Conservation (phyloP, 495 filamentous ascomycete genomes). For the Hypoxylon lienhwacheense region DNA sequence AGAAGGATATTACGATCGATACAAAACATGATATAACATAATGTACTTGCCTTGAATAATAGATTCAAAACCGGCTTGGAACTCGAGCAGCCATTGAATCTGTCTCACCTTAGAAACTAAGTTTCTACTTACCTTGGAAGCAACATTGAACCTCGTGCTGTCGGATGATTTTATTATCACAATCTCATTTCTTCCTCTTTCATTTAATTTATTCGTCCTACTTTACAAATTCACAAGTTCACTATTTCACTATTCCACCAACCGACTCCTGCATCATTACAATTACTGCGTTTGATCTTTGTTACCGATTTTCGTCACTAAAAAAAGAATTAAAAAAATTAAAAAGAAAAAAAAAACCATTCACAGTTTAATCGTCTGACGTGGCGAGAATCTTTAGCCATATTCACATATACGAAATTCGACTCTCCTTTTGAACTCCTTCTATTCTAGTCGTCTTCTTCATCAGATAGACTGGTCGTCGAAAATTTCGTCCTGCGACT, state of each 20-base stretch:
- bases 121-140: slow-evolving; percentile 18
- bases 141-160: neutral
- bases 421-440: slow-evolving; percentile 8
- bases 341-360: too few species aligned
- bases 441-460: neutral
- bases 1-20: too few species aligned
- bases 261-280: slow-evolving; percentile 17
- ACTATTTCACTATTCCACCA: neutral
- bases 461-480: slow-evolving; percentile 2
- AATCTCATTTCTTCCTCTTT: slow-evolving; percentile 15
- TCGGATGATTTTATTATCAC: slow-evolving; percentile 5
- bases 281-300: too few species aligned
- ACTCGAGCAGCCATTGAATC: slow-evolving; percentile 10
- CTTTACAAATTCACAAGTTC: neutral
- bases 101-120: slow-evolving; percentile 33
- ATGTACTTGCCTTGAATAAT: slow-evolving; percentile 3
- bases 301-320: too few species aligned
- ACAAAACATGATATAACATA: too few species aligned
- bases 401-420: neutral
- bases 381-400: slow-evolving; percentile 11
- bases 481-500: too few species aligned
- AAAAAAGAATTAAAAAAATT: too few species aligned
- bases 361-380: neutral
- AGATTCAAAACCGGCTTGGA: slow-evolving; percentile 16
- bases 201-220: neutral